phyloP scores from a whole-genome alignment of 176 grass and related monocot genomes.

The Saccharum spontaneum region DNA sequence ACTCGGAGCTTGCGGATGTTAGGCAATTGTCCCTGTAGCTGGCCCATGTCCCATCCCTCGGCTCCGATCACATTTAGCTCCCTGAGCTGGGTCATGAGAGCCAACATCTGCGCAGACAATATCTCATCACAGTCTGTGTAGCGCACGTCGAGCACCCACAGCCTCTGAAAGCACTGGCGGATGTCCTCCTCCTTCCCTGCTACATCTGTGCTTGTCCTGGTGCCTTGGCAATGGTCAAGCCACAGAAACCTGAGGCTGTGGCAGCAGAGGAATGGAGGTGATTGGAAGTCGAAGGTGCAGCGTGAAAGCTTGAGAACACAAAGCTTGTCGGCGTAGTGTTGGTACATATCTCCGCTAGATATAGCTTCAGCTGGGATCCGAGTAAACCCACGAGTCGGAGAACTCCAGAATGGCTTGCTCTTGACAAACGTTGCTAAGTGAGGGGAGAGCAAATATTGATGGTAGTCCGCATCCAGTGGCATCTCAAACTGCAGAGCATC shows the following conservation, averaged over 20 bases:
- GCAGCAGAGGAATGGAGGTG: constrained; percentile 11
- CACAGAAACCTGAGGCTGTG: background rate
- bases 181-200: background rate
- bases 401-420: background rate
- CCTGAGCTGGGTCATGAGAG: background rate
- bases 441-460: background rate
- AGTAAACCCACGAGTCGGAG: background rate
- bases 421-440: background rate
- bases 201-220: too few relatives aligned
- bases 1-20: constrained; percentile 16
- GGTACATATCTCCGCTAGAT: background rate
- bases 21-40: background rate
- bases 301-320: background rate
- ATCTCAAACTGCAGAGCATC: background rate
- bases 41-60: background rate
- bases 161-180: background rate
- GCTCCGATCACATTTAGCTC: background rate
- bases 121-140: background rate
- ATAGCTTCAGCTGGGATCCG: accelerated
- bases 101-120: background rate
- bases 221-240: background rate
- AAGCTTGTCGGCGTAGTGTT: background rate
- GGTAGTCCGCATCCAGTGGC: background rate
- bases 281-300: background rate
- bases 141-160: constrained; percentile 14